Evolutionary conservation across 1,139 yeast species (phyloP).

Genomic region (Arxiozyma slooffiae): DNA sequence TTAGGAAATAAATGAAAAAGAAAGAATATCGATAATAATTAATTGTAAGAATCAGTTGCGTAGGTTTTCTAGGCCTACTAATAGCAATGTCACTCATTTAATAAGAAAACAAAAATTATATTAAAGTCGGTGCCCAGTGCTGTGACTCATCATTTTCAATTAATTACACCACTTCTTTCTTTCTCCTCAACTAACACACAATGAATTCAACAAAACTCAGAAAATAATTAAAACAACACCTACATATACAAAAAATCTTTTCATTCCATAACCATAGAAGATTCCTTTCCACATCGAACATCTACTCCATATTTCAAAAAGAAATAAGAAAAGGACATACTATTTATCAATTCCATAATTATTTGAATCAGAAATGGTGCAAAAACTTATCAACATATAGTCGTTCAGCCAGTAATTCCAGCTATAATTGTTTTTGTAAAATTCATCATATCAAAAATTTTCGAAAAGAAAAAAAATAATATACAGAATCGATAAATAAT

Average conservation of each 20-base stretch:
- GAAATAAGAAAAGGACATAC: background rate
- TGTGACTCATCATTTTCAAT: slow-evolving; percentile 66
- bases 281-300: background rate
- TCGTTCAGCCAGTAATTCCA: slow-evolving; percentile 98
- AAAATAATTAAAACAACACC: background rate
- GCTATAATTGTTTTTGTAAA: slow-evolving; percentile 71
- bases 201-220: background rate
- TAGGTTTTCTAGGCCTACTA: slow-evolving; percentile 99
- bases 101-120: slow-evolving; percentile 11
- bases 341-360: background rate
- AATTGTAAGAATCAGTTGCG: slow-evolving; percentile 53
- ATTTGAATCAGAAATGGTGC: slow-evolving; percentile 48
- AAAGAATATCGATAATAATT: background rate
- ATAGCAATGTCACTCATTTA: slow-evolving; percentile 90
- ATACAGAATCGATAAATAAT: background rate
- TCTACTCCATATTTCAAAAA: background rate
- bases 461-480: slow-evolving; percentile 1
- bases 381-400: slow-evolving; percentile 82
- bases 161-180: background rate
- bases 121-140: slow-evolving; percentile 98
- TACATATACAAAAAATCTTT: too few relatives aligned
- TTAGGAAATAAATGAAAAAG: background rate
- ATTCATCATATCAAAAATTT: slow-evolving; percentile 49
- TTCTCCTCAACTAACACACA: background rate
- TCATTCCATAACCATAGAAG: background rate